Evolutionary conservation across 345 rosid species (phyloP).

Genomic region (Acer negundo): DNA sequence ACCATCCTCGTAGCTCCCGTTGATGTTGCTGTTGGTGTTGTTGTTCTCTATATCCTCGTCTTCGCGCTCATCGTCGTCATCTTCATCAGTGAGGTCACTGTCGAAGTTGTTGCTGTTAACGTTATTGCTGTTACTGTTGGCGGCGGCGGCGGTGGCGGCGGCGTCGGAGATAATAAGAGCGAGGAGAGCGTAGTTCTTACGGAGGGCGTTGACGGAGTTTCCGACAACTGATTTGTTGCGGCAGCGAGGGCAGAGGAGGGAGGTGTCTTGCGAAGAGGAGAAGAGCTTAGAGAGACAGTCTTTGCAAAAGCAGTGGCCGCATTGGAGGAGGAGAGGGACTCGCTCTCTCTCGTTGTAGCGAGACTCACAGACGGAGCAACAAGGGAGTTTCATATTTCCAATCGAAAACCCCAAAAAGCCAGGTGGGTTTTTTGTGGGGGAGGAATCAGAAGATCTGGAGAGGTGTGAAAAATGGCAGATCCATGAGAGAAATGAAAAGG

Average conservation of each 20-base stretch:
- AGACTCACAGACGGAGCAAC: slow-evolving; percentile 91
- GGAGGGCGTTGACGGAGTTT: slow-evolving; percentile 82
- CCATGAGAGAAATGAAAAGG: background rate
- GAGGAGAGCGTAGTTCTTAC: slow-evolving; percentile 85
- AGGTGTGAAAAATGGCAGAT: background rate
- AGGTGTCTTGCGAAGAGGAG: slow-evolving; percentile 75
- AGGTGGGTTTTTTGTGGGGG: background rate
- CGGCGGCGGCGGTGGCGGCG: slow-evolving; percentile 18
- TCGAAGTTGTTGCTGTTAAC: slow-evolving; percentile 43
- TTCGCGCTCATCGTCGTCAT: slow-evolving; percentile 41
- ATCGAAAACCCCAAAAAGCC: background rate
- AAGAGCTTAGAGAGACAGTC: slow-evolving; percentile 89
- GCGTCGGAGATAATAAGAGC: slow-evolving; percentile 63
- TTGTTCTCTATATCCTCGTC: slow-evolving; percentile 19
- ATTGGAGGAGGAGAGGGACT: slow-evolving; percentile 85
- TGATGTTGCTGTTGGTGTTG: background rate
- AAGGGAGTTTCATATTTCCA: slow-evolving; percentile 64
- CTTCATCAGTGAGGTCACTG: slow-evolving; percentile 73
- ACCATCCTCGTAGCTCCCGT: slow-evolving; percentile 26
- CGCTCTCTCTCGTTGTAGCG: slow-evolving; percentile 91
- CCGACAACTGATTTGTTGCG: slow-evolving; percentile 91
- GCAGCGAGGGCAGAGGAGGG: slow-evolving; percentile 86
- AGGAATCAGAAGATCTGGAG: background rate
- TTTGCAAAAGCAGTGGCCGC: slow-evolving; percentile 95
- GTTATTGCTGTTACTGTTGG: background rate